Evolutionary conservation across 345 rosid species (phyloP), one percentile per base, ranked within the genome.

Genomic region (Populus pruinosa): DNA sequence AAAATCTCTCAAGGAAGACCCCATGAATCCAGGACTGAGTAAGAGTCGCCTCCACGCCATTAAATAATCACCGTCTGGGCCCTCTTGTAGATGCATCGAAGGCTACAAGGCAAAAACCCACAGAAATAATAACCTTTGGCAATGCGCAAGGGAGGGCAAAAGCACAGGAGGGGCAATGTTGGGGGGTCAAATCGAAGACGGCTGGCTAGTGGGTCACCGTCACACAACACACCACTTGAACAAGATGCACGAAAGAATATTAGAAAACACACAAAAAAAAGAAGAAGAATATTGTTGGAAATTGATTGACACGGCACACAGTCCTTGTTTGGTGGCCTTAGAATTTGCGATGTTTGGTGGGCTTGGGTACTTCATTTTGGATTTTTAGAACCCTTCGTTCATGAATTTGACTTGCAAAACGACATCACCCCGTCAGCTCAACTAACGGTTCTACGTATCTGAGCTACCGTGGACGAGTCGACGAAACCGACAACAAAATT

Each of bases 101-200:
- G 64, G 65, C 31, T 25, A 27, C 43, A 18, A 14, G 12, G 3
- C 25, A 18, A 55, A 63, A n/a, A 8, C 31, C 10, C 5, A 31
- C 25, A 10, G n/a, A 31, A 47, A 4, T 1, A 38, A 14, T 10
- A 67, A 27, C 55, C 74, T 41, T 4, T 69, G 69, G 43, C 27
- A 20, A 7, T 18, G 25, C 0, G 25, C 41, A 36, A 71, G 33
- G 18, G 36, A 10, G 62, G 9, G 23, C 38, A 44, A 59, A 64
- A 33, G 36, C 39, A 36, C 36, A 21, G 55, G 8, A 31, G 17
- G 8, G 11, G 38, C 11, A 5, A 7, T 14, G 11, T 9, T 17
- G 59, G 4, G 1, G 76, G 66, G 80, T 82, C 85, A 77, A 77
- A 77, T 59, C 68, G 61, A 29, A 44, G 43, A 64, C 2, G 78